Evolutionary conservation across 129 eudicot species (phyloP).

Genomic region (Gnaphalium uliginosum): DNA sequence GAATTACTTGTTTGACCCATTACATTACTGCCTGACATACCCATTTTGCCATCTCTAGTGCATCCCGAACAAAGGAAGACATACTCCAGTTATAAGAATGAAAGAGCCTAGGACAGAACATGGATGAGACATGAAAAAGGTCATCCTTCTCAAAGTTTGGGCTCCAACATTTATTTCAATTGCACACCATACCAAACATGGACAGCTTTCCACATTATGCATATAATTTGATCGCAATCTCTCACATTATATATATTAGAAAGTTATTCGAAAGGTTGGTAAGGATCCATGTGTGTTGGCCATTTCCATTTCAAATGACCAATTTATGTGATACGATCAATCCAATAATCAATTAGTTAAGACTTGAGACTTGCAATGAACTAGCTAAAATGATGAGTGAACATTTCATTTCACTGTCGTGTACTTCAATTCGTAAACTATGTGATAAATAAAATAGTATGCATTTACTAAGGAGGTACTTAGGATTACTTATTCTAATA

Average conservation of each 20-base stretch:
- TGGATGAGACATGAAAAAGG: background rate
- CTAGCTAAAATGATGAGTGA: background rate
- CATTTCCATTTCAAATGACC: background rate
- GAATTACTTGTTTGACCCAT: background rate
- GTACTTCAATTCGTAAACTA: background rate
- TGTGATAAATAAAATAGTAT: background rate
- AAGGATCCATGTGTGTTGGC: background rate
- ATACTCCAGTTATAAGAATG: background rate
- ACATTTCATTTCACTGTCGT: background rate
- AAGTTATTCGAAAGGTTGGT: background rate
- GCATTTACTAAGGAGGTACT: background rate
- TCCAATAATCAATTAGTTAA: background rate
- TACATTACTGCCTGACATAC: background rate
- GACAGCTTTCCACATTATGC: background rate
- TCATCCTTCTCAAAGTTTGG: background rate
- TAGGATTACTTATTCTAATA: too few species aligned
- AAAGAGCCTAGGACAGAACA: background rate
- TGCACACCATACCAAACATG: background rate
- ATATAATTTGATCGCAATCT: background rate
- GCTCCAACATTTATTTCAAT: background rate
- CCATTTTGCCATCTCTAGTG: background rate
- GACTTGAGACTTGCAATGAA: background rate
- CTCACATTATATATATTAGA: background rate
- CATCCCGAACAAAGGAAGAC: background rate
- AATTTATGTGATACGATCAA: background rate